Evolutionary conservation across 352 stramenopile genomes (phyloP), one percentile per base, ranked within the genome.

Genomic region (Pythium oligandrum): DNA sequence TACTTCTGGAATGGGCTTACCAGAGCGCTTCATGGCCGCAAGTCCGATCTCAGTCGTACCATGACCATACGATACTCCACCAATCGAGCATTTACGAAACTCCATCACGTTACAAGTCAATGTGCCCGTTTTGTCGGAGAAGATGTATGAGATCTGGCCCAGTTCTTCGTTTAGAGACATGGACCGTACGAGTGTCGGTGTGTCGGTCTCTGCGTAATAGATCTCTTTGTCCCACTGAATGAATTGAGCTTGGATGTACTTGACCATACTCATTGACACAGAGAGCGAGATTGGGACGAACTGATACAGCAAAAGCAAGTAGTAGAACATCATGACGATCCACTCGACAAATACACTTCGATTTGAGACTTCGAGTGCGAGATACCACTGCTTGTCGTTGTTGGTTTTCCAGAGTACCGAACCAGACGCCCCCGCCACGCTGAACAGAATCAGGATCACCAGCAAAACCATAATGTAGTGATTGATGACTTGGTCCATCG

Each of bases 121-220:
- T n/a, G 97, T 99, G n/a, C 97, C 97, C 2, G 97, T 99, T 63
- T 99, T 99, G 73, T 99, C 97, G 1, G 86, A 98, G 68, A 99
- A 99, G 4, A 99, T 93, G 60, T 99, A 98, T 33, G 96, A 88
- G 45, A 99, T 96, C 77, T 98, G 90, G 2, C 96, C 97, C 10
- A 98, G 77, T 50, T 98, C 90, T 66, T 96, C 93, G 49, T 96
- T 97, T 34, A 98, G 78, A 11, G 90, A 92, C 72, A 95, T 96
- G n/a, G 75, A 95, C 26, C 95, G 87, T n/a, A 95, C 93, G 6
- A 95, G 68, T 30, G 90, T 88, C 7, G 86, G 88, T 4, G 87
- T 97, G 64, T 97, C 83, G 17, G 84, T 83, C 44, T 75, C 75
- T 10, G 78, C 67, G 62, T 97, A 70, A 61, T 97, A 96, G 70